Conservation (phyloP, 306 rosid species). For the Lathyrus sativus region DNA sequence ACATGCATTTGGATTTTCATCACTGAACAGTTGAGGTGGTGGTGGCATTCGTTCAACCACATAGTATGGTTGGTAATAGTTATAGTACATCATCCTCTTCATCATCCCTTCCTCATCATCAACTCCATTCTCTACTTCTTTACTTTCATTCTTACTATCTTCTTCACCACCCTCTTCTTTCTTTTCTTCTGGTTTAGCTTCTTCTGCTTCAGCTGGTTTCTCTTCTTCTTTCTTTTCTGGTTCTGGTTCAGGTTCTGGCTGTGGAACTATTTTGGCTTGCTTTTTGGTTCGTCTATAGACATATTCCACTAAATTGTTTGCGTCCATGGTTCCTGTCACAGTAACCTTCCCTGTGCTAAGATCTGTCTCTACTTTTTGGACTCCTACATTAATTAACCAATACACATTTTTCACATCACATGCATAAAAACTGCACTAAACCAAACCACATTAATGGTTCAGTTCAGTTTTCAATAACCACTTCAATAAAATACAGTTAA, state of each 20-base stretch:
- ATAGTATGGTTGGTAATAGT: conserved; percentile 63
- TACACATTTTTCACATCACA: conserved; percentile 25
- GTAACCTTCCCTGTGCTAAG: conserved; percentile 65
- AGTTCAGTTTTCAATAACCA: too few relatives aligned
- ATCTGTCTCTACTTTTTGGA: conserved; percentile 67
- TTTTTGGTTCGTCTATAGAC: conserved; percentile 77
- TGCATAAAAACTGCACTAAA: neutral
- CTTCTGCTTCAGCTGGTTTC: conserved; percentile 51
- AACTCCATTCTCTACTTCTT: conserved; percentile 42
- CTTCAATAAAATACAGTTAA: too few relatives aligned
- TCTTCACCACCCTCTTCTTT: conserved; percentile 44
- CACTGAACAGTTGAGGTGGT: conserved; percentile 87
- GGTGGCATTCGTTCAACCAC: conserved; percentile 72
- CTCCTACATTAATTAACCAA: conserved; percentile 51
- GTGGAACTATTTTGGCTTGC: conserved; percentile 76
- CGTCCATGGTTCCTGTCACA: conserved; percentile 87
- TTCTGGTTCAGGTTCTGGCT: conserved; percentile 54
- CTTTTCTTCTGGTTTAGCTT: conserved; percentile 44
- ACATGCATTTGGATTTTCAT: conserved; percentile 94
- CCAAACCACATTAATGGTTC: too few relatives aligned
- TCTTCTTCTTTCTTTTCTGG: conserved; percentile 44
- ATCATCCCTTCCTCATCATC: conserved; percentile 52
- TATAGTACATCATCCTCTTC: conserved; percentile 75
- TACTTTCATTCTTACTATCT: conserved; percentile 37
- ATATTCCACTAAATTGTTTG: conserved; percentile 72